phyloP scores from a whole-genome alignment of 192 early-diverging fungal species.

The Podila epicladia region DNA sequence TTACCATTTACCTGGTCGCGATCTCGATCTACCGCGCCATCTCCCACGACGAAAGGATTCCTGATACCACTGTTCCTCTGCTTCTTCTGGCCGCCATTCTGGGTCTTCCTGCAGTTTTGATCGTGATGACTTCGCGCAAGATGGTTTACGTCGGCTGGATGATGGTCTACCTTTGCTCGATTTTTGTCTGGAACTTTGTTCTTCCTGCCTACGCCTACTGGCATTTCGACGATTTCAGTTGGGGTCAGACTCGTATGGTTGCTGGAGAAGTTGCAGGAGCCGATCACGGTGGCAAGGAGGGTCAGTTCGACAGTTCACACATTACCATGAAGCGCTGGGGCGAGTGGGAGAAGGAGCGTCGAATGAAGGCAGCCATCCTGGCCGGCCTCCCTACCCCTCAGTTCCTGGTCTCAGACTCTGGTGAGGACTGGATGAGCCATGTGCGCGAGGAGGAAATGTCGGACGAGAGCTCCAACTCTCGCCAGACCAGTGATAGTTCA shows the following conservation, averaged over 20 bases:
- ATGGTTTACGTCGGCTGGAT: slow-evolving; percentile 94
- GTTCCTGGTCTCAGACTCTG: slow-evolving; percentile 51
- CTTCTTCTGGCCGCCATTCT: slow-evolving; percentile 80
- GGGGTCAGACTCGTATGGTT: slow-evolving; percentile 80
- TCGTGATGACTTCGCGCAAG: slow-evolving; percentile 89
- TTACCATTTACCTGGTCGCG: slow-evolving; percentile 82
- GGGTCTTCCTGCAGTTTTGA: slow-evolving; percentile 90
- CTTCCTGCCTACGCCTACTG: slow-evolving; percentile 85
- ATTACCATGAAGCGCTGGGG: slow-evolving; percentile 80
- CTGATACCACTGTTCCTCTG: slow-evolving; percentile 65
- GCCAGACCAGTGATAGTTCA: slow-evolving; percentile 31
- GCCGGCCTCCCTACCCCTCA: slow-evolving; percentile 53
- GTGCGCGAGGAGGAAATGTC: slow-evolving; percentile 41
- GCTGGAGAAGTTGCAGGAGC: slow-evolving; percentile 66
- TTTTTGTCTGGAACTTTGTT: slow-evolving; percentile 85
- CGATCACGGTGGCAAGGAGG: slow-evolving; percentile 65
- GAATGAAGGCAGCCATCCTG: slow-evolving; percentile 55
- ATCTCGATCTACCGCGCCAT: slow-evolving; percentile 40
- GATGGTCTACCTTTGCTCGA: slow-evolving; percentile 75
- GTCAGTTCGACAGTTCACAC: slow-evolving; percentile 70
- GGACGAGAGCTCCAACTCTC: slow-evolving; percentile 43
- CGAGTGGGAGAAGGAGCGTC: slow-evolving; percentile 65
- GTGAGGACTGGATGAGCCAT: slow-evolving; percentile 42
- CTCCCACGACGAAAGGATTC: slow-evolving; percentile 18
- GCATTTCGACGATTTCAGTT: slow-evolving; percentile 92